Conservation (phyloP, 2,329 filamentous ascomycete species). For the Colletotrichum australisinense region DNA sequence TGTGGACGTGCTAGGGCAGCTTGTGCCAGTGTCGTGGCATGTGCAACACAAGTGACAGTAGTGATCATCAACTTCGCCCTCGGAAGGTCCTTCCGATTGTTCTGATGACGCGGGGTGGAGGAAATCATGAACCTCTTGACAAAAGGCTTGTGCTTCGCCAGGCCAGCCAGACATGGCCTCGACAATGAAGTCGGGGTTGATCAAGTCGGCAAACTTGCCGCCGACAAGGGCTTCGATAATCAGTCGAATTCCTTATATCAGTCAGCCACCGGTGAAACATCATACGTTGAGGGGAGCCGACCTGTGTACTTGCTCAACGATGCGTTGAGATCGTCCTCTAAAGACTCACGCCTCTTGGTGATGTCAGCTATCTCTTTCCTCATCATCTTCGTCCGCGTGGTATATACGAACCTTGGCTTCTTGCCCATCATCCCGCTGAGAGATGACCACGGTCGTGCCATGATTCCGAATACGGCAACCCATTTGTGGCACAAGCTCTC, state of each 20-base stretch:
- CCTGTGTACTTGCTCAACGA: conserved; percentile 9
- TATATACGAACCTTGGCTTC: not conserved
- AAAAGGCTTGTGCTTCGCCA: not conserved
- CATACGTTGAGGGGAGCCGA: not conserved
- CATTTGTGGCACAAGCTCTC: not conserved
- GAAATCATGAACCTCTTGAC: not conserved
- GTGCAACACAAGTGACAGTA: not conserved
- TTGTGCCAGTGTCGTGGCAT: not conserved
- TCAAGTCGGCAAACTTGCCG: conserved; percentile 7
- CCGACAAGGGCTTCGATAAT: conserved; percentile 35
- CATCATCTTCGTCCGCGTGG: not conserved
- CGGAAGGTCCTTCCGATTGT: not conserved
- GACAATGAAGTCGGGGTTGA: not conserved
- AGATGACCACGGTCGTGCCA: not conserved
- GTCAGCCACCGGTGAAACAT: not conserved
- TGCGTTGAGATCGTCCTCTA: not conserved
- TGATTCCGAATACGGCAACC: conserved; percentile 5
- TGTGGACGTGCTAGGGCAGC: not conserved
- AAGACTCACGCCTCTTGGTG: not conserved
- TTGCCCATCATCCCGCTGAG: not conserved
- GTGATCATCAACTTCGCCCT: too few relatives aligned
- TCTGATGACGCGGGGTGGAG: not conserved
- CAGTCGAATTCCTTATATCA: conserved; percentile 40
- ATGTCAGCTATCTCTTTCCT: not conserved
- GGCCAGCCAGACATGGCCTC: conserved; percentile 6